These are phyloP conservation scores for Paraphoma chrysanthemicola DNA, from an alignment of 2,329 filamentous ascomycete genomes.

Conservation along the genomic window DNA sequence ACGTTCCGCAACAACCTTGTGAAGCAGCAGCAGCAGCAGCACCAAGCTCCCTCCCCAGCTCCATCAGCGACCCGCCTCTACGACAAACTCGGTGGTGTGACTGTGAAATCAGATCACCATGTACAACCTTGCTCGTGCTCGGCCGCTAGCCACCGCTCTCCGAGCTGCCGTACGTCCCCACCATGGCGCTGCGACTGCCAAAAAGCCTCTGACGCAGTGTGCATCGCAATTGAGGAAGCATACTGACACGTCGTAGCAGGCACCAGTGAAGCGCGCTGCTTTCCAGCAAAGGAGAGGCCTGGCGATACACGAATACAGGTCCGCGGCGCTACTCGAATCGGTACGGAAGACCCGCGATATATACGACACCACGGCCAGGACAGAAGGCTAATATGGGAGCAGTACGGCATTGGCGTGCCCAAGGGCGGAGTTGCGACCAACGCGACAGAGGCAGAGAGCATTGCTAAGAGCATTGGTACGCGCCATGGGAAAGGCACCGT, in stretches of 20 bases:
- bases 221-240: slow-evolving; percentile 28
- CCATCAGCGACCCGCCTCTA: slow-evolving; percentile 26
- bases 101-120: slow-evolving; percentile 61
- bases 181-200: slow-evolving; percentile 18
- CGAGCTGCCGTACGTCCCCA: slow-evolving; percentile 72
- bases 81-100: slow-evolving; percentile 28
- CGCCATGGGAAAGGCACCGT: slow-evolving; percentile 19
- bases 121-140: slow-evolving; percentile 82
- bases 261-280: slow-evolving; percentile 62
- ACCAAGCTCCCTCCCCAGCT: slow-evolving; percentile 31
- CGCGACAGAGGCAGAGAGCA: slow-evolving; percentile 85
- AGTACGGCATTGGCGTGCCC: slow-evolving; percentile 96
- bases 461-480: slow-evolving; percentile 87
- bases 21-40: slow-evolving; percentile 24
- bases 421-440: slow-evolving; percentile 85
- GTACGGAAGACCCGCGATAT: slow-evolving; percentile 49
- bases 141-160: slow-evolving; percentile 80
- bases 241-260: slow-evolving; percentile 58
- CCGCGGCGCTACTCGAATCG: slow-evolving; percentile 83
- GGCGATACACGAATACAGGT: slow-evolving; percentile 98
- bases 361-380: slow-evolving; percentile 5
- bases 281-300: slow-evolving; percentile 85
- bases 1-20: slow-evolving; percentile 37
- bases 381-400: slow-evolving; percentile 36
- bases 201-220: slow-evolving; percentile 41